Evolutionary conservation across 73 alveolate genomes (phyloP).

Genomic region (Paramecium sonneborni): DNA sequence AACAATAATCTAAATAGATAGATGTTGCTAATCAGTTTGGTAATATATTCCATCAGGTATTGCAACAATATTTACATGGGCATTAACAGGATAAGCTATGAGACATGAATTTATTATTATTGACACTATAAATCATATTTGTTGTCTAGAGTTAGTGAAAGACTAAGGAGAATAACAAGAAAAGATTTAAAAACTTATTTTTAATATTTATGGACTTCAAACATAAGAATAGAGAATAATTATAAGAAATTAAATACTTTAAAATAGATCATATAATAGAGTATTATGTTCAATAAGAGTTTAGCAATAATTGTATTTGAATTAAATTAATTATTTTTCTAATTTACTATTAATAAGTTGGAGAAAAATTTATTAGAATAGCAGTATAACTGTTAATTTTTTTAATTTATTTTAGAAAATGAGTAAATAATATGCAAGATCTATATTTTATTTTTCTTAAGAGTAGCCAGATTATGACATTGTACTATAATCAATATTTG

Average conservation of each 20-base stretch:
- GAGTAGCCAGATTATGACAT: neutral
- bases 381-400: neutral
- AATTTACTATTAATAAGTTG: neutral
- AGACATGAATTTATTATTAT: neutral
- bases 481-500: neutral
- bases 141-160: neutral
- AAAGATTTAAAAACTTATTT: neutral
- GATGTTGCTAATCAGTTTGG: slow-evolving; percentile 5
- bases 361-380: neutral
- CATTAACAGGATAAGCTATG: neutral
- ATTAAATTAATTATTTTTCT: neutral
- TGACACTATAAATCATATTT: neutral
- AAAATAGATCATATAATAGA: neutral
- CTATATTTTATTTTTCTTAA: neutral
- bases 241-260: neutral
- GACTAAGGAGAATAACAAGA: neutral
- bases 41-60: slow-evolving; percentile 25
- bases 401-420: neutral
- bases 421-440: slow-evolving; percentile 35
- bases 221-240: neutral
- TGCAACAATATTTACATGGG: neutral
- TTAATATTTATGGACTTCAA: neutral
- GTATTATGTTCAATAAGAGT: neutral
- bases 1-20: neutral
- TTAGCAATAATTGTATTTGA: neutral